phyloP scores from a whole-genome alignment of 2,329 filamentous ascomycete genomes.

The Talaromyces sp. region DNA sequence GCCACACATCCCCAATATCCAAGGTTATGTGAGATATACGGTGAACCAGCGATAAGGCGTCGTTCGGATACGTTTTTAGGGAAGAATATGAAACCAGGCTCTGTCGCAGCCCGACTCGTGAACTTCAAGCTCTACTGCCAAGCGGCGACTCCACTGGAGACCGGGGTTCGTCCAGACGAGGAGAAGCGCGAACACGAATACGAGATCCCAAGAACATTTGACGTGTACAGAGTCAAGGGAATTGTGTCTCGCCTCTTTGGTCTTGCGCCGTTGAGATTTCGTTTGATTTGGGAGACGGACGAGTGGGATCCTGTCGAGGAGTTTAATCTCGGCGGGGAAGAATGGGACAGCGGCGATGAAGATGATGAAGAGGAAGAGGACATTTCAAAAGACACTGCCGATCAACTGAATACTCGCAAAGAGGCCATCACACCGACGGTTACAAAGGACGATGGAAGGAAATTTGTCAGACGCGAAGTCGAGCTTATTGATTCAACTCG shows the following conservation, averaged over 20 bases:
- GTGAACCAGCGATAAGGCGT: slow-evolving; percentile 62
- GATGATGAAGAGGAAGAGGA: slow-evolving; percentile 34
- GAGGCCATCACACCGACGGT: slow-evolving; percentile 7
- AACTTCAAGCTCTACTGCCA: slow-evolving; percentile 57
- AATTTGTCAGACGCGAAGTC: slow-evolving; percentile 73
- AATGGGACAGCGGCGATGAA: slow-evolving; percentile 31
- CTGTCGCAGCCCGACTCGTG: slow-evolving; percentile 74
- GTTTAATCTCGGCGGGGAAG: slow-evolving; percentile 55
- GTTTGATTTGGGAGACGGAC: slow-evolving; percentile 80
- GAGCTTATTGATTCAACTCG: slow-evolving; percentile 75
- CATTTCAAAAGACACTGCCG: background rate
- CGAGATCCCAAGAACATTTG: slow-evolving; percentile 69
- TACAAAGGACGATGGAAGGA: slow-evolving; percentile 37
- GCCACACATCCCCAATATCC: slow-evolving; percentile 65
- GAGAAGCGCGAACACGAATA: slow-evolving; percentile 26
- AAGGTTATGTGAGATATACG: slow-evolving; percentile 72
- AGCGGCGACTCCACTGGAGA: slow-evolving; percentile 13
- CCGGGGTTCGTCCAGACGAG: background rate
- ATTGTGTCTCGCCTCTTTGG: slow-evolving; percentile 69
- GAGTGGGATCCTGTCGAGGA: slow-evolving; percentile 77
- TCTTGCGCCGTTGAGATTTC: slow-evolving; percentile 59
- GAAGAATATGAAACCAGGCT: slow-evolving; percentile 62
- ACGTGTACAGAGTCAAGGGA: slow-evolving; percentile 77
- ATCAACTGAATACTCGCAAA: background rate
- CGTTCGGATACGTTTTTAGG: slow-evolving; percentile 34